Evolutionary conservation across 1,139 yeast genomes (phyloP).

Genomic region (Kodamaea arcana): DNA sequence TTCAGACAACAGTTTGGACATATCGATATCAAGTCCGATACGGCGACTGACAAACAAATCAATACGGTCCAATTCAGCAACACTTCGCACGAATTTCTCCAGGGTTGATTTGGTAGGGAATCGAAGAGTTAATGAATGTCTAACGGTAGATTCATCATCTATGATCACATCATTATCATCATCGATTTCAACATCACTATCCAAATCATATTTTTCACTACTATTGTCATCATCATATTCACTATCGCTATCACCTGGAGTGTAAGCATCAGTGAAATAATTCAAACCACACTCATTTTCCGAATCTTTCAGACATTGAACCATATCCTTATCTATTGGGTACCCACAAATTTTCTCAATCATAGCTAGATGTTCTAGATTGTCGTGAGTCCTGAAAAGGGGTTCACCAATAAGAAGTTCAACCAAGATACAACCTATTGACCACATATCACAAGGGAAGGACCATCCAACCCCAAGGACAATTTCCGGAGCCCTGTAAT

Average conservation of each 20-base stretch:
- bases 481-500: conserved; percentile 96
- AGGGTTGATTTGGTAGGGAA: conserved; percentile 40
- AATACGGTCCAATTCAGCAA: conserved; percentile 48
- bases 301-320: conserved; percentile 30
- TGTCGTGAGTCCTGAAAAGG: conserved; percentile 90
- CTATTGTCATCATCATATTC: conserved; percentile 23
- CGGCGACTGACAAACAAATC: conserved; percentile 43
- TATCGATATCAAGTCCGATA: conserved; percentile 39
- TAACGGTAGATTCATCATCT: conserved; percentile 26
- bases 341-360: conserved; percentile 74
- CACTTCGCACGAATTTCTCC: conserved; percentile 48
- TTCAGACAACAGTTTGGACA: conserved; percentile 36
- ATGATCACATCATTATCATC: conserved; percentile 26
- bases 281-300: conserved; percentile 43
- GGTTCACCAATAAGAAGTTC: conserved; percentile 96
- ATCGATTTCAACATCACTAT: conserved; percentile 14
- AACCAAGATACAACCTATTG: conserved; percentile 88
- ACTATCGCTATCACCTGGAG: conserved; percentile 10
- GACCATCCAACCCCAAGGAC: conserved; percentile 93
- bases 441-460: conserved; percentile 93
- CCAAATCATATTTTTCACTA: conserved; percentile 28
- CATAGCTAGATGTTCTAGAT: conserved; percentile 89
- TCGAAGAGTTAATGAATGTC: conserved; percentile 25
- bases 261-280: conserved; percentile 32
- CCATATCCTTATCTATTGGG: conserved; percentile 36